These are phyloP conservation scores for Aspergillus intermedius DNA, from an alignment of 2,329 filamentous ascomycete genomes.

Conservation along the genomic window DNA sequence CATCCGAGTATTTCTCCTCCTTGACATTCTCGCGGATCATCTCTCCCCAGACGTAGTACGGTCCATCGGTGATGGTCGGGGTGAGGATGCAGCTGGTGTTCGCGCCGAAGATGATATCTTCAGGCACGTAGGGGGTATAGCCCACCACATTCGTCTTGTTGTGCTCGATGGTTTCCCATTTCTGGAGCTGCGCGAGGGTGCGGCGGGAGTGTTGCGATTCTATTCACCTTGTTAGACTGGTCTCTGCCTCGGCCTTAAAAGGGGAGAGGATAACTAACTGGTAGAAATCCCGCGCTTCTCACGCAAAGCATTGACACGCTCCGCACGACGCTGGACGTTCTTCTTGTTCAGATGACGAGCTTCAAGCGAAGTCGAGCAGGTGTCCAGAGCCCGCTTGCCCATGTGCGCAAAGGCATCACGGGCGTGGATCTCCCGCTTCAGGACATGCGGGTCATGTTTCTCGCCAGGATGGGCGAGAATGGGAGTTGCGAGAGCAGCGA, in stretches of 20 bases:
- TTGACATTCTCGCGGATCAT: constrained; percentile 36
- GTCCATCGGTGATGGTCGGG: constrained; percentile 40
- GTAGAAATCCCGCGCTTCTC: constrained; percentile 20
- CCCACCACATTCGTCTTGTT: constrained; percentile 30
- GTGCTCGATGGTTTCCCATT: constrained; percentile 35
- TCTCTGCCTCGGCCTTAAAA: background rate
- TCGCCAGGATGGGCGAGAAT: constrained; percentile 26
- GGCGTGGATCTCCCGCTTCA: constrained; percentile 23
- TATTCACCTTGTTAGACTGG: background rate
- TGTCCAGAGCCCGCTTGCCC: constrained; percentile 18
- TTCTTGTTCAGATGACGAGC: constrained; percentile 21
- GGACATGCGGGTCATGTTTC: constrained; percentile 21
- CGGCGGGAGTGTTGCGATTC: constrained; percentile 27
- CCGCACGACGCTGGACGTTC: constrained; percentile 22
- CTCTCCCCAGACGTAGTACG: constrained; percentile 42
- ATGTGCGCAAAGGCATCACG: constrained; percentile 20
- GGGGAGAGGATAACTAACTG: constrained; percentile 9
- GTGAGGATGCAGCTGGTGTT: constrained; percentile 41
- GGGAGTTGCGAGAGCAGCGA: constrained; percentile 24
- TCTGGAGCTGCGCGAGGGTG: constrained; percentile 29
- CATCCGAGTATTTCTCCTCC: constrained; percentile 31
- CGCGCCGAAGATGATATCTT: constrained; percentile 31
- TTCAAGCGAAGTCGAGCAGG: constrained; percentile 16
- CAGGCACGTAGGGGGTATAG: constrained; percentile 20
- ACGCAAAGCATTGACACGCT: constrained; percentile 20